These are phyloP conservation scores for Verticillium albo-atrum DNA, from an alignment of 2,329 filamentous ascomycete species.

Conservation along the genomic window DNA sequence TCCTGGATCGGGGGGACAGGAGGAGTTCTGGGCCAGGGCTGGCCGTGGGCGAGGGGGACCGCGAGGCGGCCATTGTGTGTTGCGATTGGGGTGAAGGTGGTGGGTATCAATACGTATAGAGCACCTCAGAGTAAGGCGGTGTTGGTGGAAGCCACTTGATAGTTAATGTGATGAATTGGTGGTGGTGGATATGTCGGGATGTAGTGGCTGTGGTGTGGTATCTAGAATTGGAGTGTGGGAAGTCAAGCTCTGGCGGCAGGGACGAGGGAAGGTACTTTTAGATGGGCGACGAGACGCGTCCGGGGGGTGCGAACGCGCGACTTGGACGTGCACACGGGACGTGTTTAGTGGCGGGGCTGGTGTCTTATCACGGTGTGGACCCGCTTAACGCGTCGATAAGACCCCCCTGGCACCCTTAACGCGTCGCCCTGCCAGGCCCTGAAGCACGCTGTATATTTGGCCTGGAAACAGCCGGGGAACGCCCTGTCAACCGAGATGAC, in stretches of 20 bases:
- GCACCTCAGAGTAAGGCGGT: neutral
- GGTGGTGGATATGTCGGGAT: neutral
- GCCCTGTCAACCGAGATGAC: neutral
- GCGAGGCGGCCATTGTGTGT: slow-evolving; percentile 45
- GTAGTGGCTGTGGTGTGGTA: neutral
- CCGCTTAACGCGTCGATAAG: neutral
- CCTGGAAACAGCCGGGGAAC: neutral
- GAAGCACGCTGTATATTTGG: neutral
- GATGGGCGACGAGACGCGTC: neutral
- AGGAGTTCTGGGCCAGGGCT: slow-evolving; percentile 36
- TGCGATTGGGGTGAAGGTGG: neutral
- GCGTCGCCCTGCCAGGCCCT: neutral
- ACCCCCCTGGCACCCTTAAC: neutral
- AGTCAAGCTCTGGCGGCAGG: neutral
- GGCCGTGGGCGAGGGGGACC: slow-evolving; percentile 39
- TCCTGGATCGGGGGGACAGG: slow-evolving; percentile 50
- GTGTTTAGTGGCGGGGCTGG: neutral
- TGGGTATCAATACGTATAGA: neutral
- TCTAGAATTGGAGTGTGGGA: neutral
- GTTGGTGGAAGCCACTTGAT: neutral
- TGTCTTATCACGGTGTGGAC: neutral
- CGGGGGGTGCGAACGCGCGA: neutral
- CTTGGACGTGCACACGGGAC: neutral
- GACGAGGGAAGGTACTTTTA: neutral
- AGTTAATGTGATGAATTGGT: neutral